Conservation (phyloP, 202 grass and related monocot species). For the Cymbopogon flexuosus region DNA sequence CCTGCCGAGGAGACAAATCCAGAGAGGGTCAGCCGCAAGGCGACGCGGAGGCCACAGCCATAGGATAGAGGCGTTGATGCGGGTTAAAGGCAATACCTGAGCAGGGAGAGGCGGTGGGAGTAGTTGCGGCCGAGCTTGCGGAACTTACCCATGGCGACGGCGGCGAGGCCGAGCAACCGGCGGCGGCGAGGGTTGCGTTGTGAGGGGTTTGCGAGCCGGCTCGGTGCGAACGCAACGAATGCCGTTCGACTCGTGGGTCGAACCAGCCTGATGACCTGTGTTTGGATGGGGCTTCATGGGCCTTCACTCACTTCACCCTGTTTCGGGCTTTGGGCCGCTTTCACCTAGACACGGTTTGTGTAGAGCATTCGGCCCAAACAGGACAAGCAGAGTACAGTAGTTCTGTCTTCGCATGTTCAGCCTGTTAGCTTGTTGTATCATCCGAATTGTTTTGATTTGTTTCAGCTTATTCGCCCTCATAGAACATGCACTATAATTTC, state of each 20-base stretch:
- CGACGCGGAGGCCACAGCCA: background rate
- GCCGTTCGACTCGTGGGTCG: background rate
- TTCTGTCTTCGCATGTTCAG: no score
- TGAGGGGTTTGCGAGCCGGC: conserved; percentile 29
- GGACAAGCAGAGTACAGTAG: no score
- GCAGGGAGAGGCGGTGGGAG: conserved; percentile 68
- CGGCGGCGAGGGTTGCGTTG: conserved; percentile 28
- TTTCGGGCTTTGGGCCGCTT: background rate
- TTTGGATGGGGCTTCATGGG: background rate
- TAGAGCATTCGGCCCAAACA: background rate
- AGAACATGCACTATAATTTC: no score
- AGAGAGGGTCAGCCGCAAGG: background rate
- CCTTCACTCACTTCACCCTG: background rate
- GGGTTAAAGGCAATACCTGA: conserved; percentile 40
- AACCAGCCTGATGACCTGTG: background rate
- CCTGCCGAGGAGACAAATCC: conserved; percentile 40
- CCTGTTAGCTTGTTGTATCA: no score
- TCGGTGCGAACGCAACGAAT: background rate
- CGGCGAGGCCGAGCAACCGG: background rate
- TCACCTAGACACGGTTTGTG: background rate
- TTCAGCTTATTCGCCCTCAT: no score
- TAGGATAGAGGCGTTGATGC: background rate
- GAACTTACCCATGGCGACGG: conserved; percentile 69
- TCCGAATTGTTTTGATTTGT: no score
- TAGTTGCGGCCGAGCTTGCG: conserved; percentile 75